Evolutionary conservation across 2,329 filamentous ascomycete genomes (phyloP).

Genomic region (Fusarium nelsonii): DNA sequence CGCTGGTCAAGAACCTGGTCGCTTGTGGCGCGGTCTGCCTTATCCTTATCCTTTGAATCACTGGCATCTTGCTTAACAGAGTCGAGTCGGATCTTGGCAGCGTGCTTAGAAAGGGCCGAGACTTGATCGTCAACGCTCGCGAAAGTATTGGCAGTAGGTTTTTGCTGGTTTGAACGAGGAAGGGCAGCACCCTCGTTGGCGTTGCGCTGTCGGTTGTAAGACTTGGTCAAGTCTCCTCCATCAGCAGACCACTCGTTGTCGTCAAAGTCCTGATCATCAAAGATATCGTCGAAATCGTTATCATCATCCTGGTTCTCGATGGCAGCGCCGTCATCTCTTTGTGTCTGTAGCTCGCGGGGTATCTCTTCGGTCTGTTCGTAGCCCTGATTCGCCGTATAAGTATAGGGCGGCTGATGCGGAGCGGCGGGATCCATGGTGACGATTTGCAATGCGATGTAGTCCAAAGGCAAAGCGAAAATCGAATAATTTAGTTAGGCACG

Average conservation of each 20-base stretch:
- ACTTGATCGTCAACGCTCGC: slow-evolving; percentile 90
- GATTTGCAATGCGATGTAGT: slow-evolving; percentile 7
- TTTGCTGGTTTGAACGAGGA: slow-evolving; percentile 81
- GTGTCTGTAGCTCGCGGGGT: slow-evolving; percentile 50
- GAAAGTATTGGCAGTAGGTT: slow-evolving; percentile 81
- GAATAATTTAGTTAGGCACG: slow-evolving; percentile 7
- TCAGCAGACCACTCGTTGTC: slow-evolving; percentile 72
- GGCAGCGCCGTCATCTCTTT: slow-evolving; percentile 44
- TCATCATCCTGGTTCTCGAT: slow-evolving; percentile 42
- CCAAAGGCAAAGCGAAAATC: slow-evolving; percentile 1
- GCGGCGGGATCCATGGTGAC: slow-evolving; percentile 50
- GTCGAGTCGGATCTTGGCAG: slow-evolving; percentile 85
- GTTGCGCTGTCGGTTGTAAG: slow-evolving; percentile 86
- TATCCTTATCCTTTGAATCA: slow-evolving; percentile 75
- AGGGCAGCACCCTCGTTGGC: slow-evolving; percentile 67
- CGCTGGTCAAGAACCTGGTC: slow-evolving; percentile 95
- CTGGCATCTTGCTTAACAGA: slow-evolving; percentile 66
- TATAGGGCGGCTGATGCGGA: slow-evolving; percentile 61
- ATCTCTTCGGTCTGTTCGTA: slow-evolving; percentile 57
- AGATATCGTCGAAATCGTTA: slow-evolving; percentile 48
- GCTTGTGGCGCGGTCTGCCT: slow-evolving; percentile 90
- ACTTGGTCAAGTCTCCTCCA: slow-evolving; percentile 81
- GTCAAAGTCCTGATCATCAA: slow-evolving; percentile 68
- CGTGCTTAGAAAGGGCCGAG: slow-evolving; percentile 84
- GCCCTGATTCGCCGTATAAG: slow-evolving; percentile 59